Conservation (phyloP, 108 stramenopile species). For the Cyclotella cryptica region DNA sequence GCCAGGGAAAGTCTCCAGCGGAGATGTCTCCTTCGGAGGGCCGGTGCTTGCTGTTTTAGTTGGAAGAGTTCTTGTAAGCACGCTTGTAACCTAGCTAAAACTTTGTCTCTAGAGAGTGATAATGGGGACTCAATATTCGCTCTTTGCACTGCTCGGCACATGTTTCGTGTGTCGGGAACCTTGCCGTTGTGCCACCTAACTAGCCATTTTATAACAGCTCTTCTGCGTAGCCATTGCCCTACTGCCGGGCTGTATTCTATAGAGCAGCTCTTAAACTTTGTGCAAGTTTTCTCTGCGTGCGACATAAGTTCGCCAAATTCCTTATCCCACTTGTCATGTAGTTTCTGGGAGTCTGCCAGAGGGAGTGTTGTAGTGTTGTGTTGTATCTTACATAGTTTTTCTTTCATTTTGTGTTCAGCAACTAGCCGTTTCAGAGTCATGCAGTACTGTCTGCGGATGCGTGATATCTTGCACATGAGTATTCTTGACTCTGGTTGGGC, state of each 20-base stretch:
- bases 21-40: neutral
- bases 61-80: no score
- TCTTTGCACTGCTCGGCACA: no score
- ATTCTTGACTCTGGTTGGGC: no score
- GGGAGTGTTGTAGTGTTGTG: neutral
- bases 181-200: no score
- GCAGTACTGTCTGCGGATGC: neutral
- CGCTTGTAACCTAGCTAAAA: neutral
- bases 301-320: neutral
- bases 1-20: neutral
- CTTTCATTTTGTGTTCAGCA: neutral
- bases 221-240: no score
- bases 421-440: neutral
- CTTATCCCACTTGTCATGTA: no score
- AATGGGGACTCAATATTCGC: neutral
- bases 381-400: no score
- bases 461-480: no score
- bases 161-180: no score
- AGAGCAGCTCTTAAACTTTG: neutral
- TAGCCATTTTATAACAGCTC: no score
- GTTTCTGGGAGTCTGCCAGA: no score
- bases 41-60: conserved; percentile 1
- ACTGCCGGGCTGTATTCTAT: no score
- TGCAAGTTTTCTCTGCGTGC: neutral
- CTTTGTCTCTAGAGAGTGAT: neutral